These are phyloP conservation scores for Carallia brachiata DNA, from an alignment of 345 rosid genomes.

Conservation along the genomic window DNA sequence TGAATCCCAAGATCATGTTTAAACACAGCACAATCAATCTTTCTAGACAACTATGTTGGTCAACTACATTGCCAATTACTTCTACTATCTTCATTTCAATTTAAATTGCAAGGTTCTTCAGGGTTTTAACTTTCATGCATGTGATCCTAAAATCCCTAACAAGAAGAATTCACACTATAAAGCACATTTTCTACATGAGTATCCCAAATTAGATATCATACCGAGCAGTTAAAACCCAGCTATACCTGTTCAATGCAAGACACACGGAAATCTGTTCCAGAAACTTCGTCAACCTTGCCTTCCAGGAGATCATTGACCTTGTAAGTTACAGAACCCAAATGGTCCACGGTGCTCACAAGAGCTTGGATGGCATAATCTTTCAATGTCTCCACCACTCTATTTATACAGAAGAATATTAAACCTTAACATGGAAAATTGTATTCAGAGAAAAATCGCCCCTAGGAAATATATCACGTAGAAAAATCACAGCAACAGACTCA, in stretches of 20 bases:
- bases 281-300: slow-evolving; percentile 83
- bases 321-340: slow-evolving; percentile 87
- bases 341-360: slow-evolving; percentile 91
- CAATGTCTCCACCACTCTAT: slow-evolving; percentile 88
- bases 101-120: neutral
- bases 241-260: slow-evolving; percentile 86
- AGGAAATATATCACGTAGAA: neutral
- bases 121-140: neutral
- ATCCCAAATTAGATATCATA: neutral
- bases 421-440: neutral
- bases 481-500: slow-evolving; percentile 34
- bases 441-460: neutral
- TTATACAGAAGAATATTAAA: slow-evolving; percentile 14
- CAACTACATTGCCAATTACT: neutral
- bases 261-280: slow-evolving; percentile 67
- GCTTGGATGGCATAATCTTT: slow-evolving; percentile 91
- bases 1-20: neutral
- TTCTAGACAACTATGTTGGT: slow-evolving; percentile 1
- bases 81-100: neutral
- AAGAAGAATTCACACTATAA: neutral
- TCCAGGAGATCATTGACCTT: slow-evolving; percentile 82
- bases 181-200: neutral
- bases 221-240: neutral
- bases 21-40: neutral
- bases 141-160: neutral